These are phyloP conservation scores for Leccinellum albellum DNA, from an alignment of 768 basidiomycete species.

Conservation along the genomic window DNA sequence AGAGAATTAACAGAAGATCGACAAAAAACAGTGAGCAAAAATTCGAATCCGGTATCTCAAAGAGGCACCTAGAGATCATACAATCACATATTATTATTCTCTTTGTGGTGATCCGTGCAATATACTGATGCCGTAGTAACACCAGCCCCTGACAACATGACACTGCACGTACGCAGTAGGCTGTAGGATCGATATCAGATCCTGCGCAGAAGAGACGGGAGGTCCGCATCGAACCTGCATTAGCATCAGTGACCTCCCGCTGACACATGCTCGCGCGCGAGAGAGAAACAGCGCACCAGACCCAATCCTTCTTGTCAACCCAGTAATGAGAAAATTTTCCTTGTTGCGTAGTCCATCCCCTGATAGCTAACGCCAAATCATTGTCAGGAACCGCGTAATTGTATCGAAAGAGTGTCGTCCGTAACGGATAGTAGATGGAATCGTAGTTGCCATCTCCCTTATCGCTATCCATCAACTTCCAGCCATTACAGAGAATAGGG, in stretches of 20 bases:
- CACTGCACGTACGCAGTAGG: no score
- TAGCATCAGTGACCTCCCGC: not conserved
- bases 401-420: constrained; percentile 25
- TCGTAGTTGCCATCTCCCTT: not conserved
- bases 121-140: no score
- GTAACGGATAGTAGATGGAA: not conserved
- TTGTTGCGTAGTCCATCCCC: constrained; percentile 8
- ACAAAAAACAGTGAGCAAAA: no score
- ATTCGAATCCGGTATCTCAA: no score
- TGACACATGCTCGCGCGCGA: not conserved
- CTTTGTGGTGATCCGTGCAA: no score
- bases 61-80: no score
- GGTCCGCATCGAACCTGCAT: no score
- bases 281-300: constrained; percentile 13
- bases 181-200: no score
- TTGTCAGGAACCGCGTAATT: constrained; percentile 20
- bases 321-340: not conserved
- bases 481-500: constrained; percentile 18
- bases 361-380: not conserved
- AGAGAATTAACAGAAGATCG: no score
- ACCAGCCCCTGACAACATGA: no score
- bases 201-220: no score
- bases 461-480: not conserved
- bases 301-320: constrained; percentile 13
- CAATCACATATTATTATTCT: no score